Conservation (phyloP, 768 basidiomycete species). For the Termitomyces bulborhizus region DNA sequence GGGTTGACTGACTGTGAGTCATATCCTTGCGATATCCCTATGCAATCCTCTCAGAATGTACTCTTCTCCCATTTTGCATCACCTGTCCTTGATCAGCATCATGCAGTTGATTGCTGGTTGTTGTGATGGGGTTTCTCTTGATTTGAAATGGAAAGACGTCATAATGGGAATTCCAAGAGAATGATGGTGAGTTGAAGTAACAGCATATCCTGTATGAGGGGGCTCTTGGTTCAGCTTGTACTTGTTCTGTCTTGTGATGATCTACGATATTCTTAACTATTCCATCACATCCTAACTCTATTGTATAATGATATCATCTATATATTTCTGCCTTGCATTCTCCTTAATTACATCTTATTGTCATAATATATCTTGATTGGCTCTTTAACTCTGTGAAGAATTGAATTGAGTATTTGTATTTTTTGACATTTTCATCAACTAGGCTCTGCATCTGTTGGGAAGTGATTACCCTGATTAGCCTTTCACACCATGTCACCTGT, state of each 20-base stretch:
- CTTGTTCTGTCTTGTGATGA: background rate
- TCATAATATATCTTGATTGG: background rate
- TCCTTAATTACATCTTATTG: background rate
- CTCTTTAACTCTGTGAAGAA: too few relatives aligned
- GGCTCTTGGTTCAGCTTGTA: conserved; percentile 1
- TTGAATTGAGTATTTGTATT: too few relatives aligned
- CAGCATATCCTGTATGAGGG: background rate
- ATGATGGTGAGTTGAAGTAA: conserved; percentile 1
- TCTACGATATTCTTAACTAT: background rate
- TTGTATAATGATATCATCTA: background rate
- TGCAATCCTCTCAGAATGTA: background rate
- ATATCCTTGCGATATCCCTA: background rate
- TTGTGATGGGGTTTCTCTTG: too few relatives aligned
- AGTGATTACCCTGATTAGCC: too few relatives aligned
- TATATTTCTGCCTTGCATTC: background rate
- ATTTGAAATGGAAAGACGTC: background rate
- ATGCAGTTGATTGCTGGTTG: background rate
- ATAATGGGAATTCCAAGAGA: background rate
- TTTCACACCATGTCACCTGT: too few relatives aligned
- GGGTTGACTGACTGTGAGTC: conserved; percentile 1
- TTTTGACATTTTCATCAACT: too few relatives aligned
- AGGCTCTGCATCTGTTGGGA: too few relatives aligned
- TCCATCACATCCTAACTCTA: background rate
- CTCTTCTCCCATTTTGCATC: background rate
- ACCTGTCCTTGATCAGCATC: too few relatives aligned